Evolutionary conservation across 768 basidiomycete species (phyloP).

Genomic region (Candolleomyces aberdarensis): DNA sequence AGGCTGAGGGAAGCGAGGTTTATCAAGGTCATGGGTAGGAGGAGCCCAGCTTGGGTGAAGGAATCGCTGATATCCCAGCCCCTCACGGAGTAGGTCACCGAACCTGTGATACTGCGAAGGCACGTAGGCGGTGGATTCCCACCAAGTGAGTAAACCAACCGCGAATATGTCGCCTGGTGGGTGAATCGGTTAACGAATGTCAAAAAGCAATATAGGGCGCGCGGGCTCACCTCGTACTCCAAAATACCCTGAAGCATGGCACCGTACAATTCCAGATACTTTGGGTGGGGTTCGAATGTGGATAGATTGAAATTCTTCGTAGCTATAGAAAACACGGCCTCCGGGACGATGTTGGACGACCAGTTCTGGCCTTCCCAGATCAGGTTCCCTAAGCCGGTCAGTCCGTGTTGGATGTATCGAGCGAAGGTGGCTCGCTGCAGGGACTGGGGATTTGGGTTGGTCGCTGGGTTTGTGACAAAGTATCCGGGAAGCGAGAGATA

Average conservation of each 20-base stretch:
- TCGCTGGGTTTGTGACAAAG: not conserved
- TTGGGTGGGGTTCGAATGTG: not conserved
- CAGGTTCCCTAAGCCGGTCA: not conserved
- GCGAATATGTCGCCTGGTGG: not conserved
- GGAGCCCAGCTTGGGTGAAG: not conserved
- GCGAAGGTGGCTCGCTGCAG: not conserved
- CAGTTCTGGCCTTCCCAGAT: not conserved
- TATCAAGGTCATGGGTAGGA: slow-evolving; percentile 4
- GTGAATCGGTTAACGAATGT: not conserved
- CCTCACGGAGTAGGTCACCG: not conserved
- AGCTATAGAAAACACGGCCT: not conserved
- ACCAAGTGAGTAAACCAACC: not conserved
- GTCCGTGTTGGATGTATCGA: not conserved
- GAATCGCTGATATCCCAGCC: not conserved
- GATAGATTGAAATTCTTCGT: not conserved
- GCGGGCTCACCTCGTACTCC: not conserved
- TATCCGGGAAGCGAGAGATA: not conserved
- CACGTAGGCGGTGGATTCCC: not conserved
- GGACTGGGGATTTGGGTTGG: not conserved
- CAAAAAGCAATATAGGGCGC: not conserved
- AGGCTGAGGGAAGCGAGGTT: not conserved
- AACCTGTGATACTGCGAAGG: not conserved
- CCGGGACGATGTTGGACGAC: not conserved
- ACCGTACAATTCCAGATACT: not conserved
- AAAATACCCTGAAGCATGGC: not conserved